Conservation (phyloP, 2,329 filamentous ascomycete species). For the Capronia americana region DNA sequence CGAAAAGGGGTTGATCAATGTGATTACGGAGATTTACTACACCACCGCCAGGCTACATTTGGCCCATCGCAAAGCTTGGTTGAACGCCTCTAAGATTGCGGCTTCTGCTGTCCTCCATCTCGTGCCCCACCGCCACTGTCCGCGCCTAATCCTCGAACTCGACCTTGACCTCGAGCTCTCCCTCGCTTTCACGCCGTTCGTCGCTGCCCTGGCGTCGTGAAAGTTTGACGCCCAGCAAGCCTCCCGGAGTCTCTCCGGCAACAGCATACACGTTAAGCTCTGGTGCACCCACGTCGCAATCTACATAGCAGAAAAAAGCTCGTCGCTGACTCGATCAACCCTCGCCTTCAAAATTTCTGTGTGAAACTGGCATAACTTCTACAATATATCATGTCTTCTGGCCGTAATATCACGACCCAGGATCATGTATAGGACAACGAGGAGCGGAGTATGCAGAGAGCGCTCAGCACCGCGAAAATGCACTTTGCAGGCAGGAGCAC, state of each 20-base stretch:
- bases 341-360: background rate
- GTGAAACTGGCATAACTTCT: too few species aligned
- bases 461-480: background rate
- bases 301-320: background rate
- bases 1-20: background rate
- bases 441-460: background rate
- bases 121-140: background rate
- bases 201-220: too few species aligned
- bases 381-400: too few species aligned
- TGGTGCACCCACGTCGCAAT: background rate
- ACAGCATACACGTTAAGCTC: background rate
- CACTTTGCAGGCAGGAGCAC: background rate
- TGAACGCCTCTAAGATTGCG: constrained; percentile 39
- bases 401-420: too few species aligned
- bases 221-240: background rate
- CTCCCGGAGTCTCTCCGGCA: background rate
- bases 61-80: constrained; percentile 34
- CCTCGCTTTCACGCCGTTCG: too few species aligned
- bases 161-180: too few species aligned
- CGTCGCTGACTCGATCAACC: background rate
- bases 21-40: constrained; percentile 30
- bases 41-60: constrained; percentile 12
- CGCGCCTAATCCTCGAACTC: too few species aligned
- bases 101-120: background rate
- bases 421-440: background rate